Conservation (phyloP, 495 filamentous ascomycete species). For the Penicillium odoratum region DNA sequence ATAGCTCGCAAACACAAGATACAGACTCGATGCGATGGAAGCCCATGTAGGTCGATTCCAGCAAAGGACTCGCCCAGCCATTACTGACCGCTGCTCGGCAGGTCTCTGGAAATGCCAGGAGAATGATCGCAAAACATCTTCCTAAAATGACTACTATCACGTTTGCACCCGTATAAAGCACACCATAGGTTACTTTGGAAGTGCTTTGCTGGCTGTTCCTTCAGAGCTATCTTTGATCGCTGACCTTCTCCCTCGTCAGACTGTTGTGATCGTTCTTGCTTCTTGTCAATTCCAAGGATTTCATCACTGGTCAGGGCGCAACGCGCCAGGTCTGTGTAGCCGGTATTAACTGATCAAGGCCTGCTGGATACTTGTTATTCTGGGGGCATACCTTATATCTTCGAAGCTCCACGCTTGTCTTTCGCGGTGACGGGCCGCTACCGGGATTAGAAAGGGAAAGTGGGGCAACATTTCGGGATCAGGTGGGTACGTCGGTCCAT, state of each 20-base stretch:
- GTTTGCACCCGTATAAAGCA: not conserved
- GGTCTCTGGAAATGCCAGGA: constrained; percentile 44
- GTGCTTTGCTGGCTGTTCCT: not conserved
- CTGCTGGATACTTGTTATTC: too few species aligned
- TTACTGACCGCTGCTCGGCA: constrained; percentile 50
- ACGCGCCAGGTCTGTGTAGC: not conserved
- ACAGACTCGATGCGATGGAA: constrained; percentile 25
- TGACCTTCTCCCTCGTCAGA: not conserved
- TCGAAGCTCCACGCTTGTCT: not conserved
- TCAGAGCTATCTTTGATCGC: not conserved
- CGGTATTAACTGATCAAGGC: not conserved
- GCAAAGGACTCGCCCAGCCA: constrained; percentile 36
- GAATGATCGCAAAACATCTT: constrained; percentile 26
- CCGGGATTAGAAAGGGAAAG: constrained; percentile 11
- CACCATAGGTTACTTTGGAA: not conserved
- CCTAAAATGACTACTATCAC: constrained; percentile 24
- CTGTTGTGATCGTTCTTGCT: not conserved
- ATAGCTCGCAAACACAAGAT: constrained; percentile 26
- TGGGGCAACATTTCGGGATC: not conserved
- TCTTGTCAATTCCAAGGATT: not conserved
- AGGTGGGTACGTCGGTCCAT: too few species aligned
- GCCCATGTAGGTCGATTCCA: constrained; percentile 40
- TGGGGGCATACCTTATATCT: not conserved
- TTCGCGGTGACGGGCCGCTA: constrained; percentile 17
- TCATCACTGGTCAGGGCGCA: not conserved